Base-by-base conservation (phyloP, 1,284 basidiomycete species). In the Chondrostereum purpureum region DNA sequence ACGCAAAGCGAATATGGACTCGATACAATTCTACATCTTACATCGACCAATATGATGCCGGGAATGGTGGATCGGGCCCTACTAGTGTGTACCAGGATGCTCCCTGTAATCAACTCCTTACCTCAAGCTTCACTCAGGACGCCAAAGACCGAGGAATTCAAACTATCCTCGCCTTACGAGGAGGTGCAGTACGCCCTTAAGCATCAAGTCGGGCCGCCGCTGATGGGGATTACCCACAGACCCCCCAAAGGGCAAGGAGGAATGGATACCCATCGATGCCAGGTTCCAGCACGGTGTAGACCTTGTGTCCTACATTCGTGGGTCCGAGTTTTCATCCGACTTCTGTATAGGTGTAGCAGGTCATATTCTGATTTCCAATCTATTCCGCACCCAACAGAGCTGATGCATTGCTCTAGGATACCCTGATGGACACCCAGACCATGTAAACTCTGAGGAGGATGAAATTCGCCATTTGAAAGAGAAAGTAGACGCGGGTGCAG, bases 21-120 rank as follows among this genome's bases (percentile, higher is more conserved):
- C 39, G 88, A 93, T 59, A 91, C 92, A 0, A 80, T 98, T 50
- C 69, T 99, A 56, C 96, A 99, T 71, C 64, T 99, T 53, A 99
- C 96, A 13, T 99, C 96, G 69, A 99, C 96, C 16, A 99, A 99
- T 63, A 95, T 96, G 88, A 77, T 85, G 53, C 78, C 86, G 51
- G 90, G 88, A 17, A 82, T 84, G 66, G 81, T 99, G 4, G 92
- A 97, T 61, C 74, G 83, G 35, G 86, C 86, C 16, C 66, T 99
- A 39, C 75, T 78, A 66, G 92, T 95, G 59, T 46, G 67, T 17
- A 18, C 34, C 39, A 16, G 13, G n/a, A n/a, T n/a, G n/a, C n/a
- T n/a, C n/a, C n/a, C n/a, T n/a, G n/a, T n/a, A n/a, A n/a, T n/a
- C n/a, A n/a, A n/a, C n/a, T n/a, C n/a, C n/a, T n/a, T n/a, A n/a